Evolutionary conservation across 805 yeast species (phyloP).

Genomic region (Huiozyma sinensis): DNA sequence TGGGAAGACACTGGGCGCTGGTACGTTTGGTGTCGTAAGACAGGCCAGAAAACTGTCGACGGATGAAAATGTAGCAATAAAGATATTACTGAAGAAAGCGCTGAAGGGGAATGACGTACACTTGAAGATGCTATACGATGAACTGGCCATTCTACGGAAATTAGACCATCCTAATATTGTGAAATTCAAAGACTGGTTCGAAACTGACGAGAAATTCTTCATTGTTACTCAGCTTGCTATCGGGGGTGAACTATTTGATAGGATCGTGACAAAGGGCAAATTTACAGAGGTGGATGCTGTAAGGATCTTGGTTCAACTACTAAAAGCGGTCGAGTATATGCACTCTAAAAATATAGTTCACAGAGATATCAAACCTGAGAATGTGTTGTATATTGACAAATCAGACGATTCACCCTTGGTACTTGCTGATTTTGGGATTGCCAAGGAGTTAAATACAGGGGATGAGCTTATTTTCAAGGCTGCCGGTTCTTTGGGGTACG

Average conservation of each 20-base stretch:
- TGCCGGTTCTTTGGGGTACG: conserved; percentile 93
- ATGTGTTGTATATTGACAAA: conserved; percentile 55
- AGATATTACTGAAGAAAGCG: conserved; percentile 78
- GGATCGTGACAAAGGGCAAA: conserved; percentile 69
- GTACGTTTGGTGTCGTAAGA: conserved; percentile 88
- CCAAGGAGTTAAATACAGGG: conserved; percentile 54
- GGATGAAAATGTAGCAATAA: conserved; percentile 77
- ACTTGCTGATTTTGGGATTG: conserved; percentile 93
- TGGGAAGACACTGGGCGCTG: conserved; percentile 85
- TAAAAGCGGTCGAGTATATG: conserved; percentile 68
- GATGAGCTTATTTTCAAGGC: conserved; percentile 56
- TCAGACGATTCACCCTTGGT: conserved; percentile 61
- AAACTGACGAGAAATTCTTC: conserved; percentile 81
- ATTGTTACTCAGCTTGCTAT: conserved; percentile 90
- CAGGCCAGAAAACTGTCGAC: conserved; percentile 47
- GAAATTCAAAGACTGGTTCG: conserved; percentile 88
- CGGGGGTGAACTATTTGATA: conserved; percentile 89
- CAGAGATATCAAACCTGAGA: conserved; percentile 91
- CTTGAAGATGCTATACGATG: conserved; percentile 61
- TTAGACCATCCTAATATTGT: conserved; percentile 80
- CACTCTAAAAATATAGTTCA: conserved; percentile 77
- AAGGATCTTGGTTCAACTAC: conserved; percentile 56
- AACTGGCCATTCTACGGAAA: conserved; percentile 55
- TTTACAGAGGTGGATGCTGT: conserved; percentile 88
- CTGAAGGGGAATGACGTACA: conserved; percentile 58